Conservation (phyloP, 2,329 filamentous ascomycete genomes). For the Ceratocystis lukuohia region DNA sequence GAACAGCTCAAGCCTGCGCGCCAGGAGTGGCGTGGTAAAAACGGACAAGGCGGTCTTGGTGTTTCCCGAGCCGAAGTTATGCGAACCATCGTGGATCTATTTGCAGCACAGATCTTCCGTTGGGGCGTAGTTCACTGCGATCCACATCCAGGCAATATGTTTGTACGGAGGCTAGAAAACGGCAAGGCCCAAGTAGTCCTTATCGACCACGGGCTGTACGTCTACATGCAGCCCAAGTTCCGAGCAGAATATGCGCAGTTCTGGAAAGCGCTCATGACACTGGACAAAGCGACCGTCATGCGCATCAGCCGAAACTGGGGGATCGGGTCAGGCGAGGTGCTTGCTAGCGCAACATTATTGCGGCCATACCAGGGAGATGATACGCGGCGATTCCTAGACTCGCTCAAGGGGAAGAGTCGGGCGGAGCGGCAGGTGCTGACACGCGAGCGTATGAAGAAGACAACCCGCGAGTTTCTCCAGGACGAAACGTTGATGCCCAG, state of each 20-base stretch:
- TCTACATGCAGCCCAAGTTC: constrained; percentile 74
- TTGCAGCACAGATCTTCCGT: constrained; percentile 95
- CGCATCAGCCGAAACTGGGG: constrained; percentile 71
- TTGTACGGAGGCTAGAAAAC: constrained; percentile 70
- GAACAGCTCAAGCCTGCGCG: constrained; percentile 67
- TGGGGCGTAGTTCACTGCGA: constrained; percentile 95
- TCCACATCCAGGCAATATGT: constrained; percentile 94
- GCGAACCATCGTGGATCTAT: constrained; percentile 92
- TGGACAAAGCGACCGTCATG: constrained; percentile 71
- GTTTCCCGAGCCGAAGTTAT: constrained; percentile 76
- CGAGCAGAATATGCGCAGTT: constrained; percentile 75
- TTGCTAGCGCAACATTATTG: constrained; percentile 81
- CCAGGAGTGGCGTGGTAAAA: constrained; percentile 59
- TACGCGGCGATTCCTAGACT: constrained; percentile 51
- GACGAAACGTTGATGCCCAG: constrained; percentile 83
- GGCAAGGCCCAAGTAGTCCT: constrained; percentile 84
- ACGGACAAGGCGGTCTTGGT: constrained; percentile 67
- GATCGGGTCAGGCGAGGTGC: constrained; percentile 69
- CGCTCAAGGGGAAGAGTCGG: constrained; percentile 40
- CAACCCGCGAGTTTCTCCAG: constrained; percentile 53
- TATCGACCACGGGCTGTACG: constrained; percentile 94
- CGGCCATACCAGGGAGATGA: constrained; percentile 82
- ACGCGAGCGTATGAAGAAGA: constrained; percentile 71
- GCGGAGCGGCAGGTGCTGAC: constrained; percentile 77
- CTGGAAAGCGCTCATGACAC: constrained; percentile 88